Evolutionary conservation across 78 protist genomes (phyloP).

Genomic region (Dictyostelium firmibasis): DNA sequence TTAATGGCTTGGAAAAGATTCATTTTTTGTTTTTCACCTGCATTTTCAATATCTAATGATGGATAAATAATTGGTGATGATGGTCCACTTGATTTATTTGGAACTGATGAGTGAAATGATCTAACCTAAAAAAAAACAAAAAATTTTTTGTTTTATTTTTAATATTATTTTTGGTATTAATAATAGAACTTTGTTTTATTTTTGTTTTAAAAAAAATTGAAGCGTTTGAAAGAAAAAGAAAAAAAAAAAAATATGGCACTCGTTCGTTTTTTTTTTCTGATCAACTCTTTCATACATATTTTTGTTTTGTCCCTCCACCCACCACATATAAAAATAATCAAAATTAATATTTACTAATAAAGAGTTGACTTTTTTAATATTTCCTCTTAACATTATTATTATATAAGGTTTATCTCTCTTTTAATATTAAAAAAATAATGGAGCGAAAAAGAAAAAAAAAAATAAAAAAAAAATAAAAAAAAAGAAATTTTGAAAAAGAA

Average conservation of each 20-base stretch:
- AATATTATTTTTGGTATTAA: no score
- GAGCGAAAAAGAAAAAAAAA: not conserved
- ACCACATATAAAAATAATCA: not conserved
- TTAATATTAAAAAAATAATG: no score
- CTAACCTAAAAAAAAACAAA: no score
- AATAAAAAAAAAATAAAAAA: not conserved
- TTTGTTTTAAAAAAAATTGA: no score
- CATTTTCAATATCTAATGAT: conserved; percentile 53
- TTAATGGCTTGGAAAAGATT: conserved; percentile 90
- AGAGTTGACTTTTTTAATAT: not conserved
- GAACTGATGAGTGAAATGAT: not conserved
- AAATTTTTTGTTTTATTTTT: no score
- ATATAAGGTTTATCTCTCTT: no score
- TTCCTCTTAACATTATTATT: not conserved
- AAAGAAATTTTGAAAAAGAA: no score
- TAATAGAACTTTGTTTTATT: no score
- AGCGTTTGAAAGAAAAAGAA: not conserved
- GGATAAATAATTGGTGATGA: conserved; percentile 53
- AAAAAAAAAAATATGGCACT: not conserved
- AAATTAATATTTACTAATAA: not conserved
- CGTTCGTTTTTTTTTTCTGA: not conserved
- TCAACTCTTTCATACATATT: no score
- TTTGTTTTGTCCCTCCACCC: no score
- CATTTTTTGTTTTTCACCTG: conserved; percentile 81
- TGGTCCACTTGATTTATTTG: not conserved